Evolutionary conservation across 352 stramenopile species (phyloP), one percentile per base, ranked within the genome.

Genomic region (Globisporangium apiculatum): DNA sequence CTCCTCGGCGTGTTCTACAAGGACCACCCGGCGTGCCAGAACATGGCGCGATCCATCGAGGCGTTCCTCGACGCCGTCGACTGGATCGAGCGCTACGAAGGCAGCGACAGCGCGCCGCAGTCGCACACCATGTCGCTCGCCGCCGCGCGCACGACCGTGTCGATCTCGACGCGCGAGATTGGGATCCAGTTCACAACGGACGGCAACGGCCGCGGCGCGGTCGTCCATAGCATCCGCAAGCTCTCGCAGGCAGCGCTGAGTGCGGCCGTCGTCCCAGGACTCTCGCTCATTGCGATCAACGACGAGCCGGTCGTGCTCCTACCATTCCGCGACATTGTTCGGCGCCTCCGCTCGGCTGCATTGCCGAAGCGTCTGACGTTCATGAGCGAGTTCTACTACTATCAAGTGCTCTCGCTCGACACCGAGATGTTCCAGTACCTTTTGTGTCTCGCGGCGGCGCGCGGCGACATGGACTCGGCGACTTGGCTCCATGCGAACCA

Each of bases 331-430:
- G 85, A 93, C n/a, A 80, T 94, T 12, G 77, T 83, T 42, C 68
- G 76, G 11, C 71, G 67, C 5, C 58, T 92, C 3, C 78, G 82
- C 36, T 76, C 74, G 8, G 86, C 86, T 5, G 45, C 72, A 7
- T 61, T 95, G 15, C 86, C 86, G 0, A 95, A 95, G 62, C 78
- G 79, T 10, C 62, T 95, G 24, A 90, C 79, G 6, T 95, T 95
- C 54, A 72, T 95, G 63, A 81, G 78, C 7, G 83, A 92, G 53
- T 88, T 91, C 61, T 91, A 87, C 58, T 91, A 94, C 66, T 91
- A 95, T 57, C 76, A 91, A 58, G 56, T 93, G 46, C 62, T 91
- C 15, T 83, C 80, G 5, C 66, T 91, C 11, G 83, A 92, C 57
- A 58, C 52, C 36, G 77, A 94, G 43, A 89, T 93, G 81, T 88